Evolutionary conservation across 495 filamentous ascomycete genomes (phyloP).

Genomic region (Daldinia loculata): DNA sequence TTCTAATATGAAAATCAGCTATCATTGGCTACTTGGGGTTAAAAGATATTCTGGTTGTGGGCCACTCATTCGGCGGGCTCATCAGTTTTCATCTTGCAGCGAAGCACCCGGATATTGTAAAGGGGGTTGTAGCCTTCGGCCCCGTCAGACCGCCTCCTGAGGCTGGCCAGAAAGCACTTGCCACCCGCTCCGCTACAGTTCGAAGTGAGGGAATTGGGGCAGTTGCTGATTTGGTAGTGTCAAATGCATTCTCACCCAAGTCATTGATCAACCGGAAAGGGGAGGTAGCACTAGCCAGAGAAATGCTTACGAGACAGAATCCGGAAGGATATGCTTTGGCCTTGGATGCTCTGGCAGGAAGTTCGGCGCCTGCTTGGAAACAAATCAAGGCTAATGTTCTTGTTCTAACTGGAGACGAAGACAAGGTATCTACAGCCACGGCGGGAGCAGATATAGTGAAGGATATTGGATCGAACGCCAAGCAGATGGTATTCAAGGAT

Average conservation of each 20-base stretch:
- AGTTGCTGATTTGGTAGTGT: background rate
- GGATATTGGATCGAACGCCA: background rate
- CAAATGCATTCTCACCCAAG: slow-evolving; percentile 15
- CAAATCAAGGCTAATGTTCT: background rate
- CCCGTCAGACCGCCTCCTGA: background rate
- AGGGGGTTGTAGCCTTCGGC: background rate
- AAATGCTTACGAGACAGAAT: slow-evolving; percentile 21
- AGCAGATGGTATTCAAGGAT: background rate
- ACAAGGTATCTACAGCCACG: background rate
- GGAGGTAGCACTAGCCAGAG: slow-evolving; percentile 10
- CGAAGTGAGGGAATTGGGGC: background rate
- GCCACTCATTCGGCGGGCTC: background rate
- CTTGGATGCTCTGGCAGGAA: background rate
- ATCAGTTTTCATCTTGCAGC: background rate
- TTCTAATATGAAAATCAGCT: background rate
- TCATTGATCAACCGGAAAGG: slow-evolving; percentile 4
- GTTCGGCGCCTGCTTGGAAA: background rate
- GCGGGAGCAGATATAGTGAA: background rate
- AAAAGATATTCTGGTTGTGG: background rate
- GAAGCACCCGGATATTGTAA: background rate
- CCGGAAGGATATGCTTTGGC: slow-evolving; percentile 12
- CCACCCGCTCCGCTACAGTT: background rate
- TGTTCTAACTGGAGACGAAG: background rate
- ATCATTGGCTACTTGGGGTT: background rate
- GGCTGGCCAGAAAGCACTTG: background rate